A percentile compares a stretch with the other conserved stretches of the same genome.
Conservation (phyloP, 768 basidiomycete genomes). For the Mycena leptocephala region DNA sequence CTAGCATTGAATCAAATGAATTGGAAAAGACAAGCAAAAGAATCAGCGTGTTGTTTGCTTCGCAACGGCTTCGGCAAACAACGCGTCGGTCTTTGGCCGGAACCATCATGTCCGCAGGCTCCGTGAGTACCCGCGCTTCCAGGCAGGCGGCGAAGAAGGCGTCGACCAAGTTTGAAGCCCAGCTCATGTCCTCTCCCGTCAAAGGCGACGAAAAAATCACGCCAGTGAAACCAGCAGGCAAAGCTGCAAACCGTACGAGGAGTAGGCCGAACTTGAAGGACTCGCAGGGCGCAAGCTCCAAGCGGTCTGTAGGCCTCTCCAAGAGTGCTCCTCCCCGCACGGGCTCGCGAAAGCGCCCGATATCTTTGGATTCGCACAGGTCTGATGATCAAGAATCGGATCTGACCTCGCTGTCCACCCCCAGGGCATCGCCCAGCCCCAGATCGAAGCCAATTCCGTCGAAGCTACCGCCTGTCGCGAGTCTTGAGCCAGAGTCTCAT, state of each 20-base stretch:
- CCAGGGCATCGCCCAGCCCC: neutral
- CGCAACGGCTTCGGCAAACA: neutral
- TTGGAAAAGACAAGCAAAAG: too few relatives aligned
- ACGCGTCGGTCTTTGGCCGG: constrained; percentile 13
- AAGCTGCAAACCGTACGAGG: constrained; percentile 5
- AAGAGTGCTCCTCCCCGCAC: neutral
- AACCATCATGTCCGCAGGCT: constrained; percentile 18
- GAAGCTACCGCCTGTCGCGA: neutral
- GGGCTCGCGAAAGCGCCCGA: neutral
- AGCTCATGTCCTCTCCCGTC: constrained; percentile 31
- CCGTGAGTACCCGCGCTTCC: neutral
- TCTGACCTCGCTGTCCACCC: constrained; percentile 35
- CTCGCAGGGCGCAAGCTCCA: neutral
- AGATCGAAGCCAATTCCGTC: constrained; percentile 32
- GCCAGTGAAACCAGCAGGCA: constrained; percentile 6
- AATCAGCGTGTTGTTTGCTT: neutral
- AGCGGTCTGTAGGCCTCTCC: neutral
- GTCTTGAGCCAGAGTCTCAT: constrained; percentile 37
- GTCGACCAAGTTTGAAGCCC: constrained; percentile 26
- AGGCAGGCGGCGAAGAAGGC: constrained; percentile 36
- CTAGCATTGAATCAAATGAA: too few relatives aligned
- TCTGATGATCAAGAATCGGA: constrained; percentile 31
- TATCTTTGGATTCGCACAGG: constrained; percentile 25
- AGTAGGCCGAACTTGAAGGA: constrained; percentile 5
- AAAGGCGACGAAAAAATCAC: neutral